A percentile compares a stretch with the other conserved stretches of the same genome.
These are phyloP conservation scores for Xylaria sp. DNA, from an alignment of 2,329 filamentous ascomycete genomes.

Conservation along the genomic window DNA sequence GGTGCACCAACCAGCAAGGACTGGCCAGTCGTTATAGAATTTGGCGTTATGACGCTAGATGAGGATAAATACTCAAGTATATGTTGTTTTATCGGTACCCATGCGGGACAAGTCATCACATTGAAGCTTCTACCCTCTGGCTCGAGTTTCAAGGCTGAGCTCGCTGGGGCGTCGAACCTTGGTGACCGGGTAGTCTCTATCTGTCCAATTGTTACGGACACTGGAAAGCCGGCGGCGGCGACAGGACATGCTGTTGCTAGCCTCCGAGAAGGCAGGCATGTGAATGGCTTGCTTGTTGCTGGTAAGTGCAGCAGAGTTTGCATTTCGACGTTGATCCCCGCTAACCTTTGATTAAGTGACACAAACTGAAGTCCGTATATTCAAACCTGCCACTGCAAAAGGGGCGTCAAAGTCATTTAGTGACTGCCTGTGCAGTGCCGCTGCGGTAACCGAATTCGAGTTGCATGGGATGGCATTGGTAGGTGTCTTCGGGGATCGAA, in stretches of 20 bases:
- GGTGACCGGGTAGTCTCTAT: constrained; percentile 77
- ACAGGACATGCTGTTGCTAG: constrained; percentile 77
- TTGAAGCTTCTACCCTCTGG: constrained; percentile 86
- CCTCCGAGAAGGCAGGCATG: constrained; percentile 73
- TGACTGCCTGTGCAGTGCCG: constrained; percentile 79
- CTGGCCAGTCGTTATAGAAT: constrained; percentile 83
- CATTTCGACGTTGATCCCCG: not conserved
- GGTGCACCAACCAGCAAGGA: constrained; percentile 61
- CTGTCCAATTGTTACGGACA: constrained; percentile 78
- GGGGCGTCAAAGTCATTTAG: constrained; percentile 94
- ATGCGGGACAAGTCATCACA: constrained; percentile 79
- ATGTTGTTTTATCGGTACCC: constrained; percentile 88
- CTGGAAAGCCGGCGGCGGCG: constrained; percentile 76
- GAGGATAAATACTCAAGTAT: constrained; percentile 97
- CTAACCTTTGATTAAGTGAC: constrained; percentile 53
- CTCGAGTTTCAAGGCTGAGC: constrained; percentile 73
- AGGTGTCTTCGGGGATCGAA: constrained; percentile 83
- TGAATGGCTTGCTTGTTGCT: constrained; percentile 81
- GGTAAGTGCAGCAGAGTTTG: constrained; percentile 52
- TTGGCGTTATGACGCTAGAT: constrained; percentile 91
- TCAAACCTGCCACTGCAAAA: constrained; percentile 82
- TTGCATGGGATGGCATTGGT: constrained; percentile 79
- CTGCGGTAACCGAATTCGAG: constrained; percentile 75
- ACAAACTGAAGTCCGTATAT: constrained; percentile 80
- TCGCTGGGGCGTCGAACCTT: constrained; percentile 70